phyloP scores from a whole-genome alignment of 2,329 filamentous ascomycete genomes.

The Mycogone perniciosa region DNA sequence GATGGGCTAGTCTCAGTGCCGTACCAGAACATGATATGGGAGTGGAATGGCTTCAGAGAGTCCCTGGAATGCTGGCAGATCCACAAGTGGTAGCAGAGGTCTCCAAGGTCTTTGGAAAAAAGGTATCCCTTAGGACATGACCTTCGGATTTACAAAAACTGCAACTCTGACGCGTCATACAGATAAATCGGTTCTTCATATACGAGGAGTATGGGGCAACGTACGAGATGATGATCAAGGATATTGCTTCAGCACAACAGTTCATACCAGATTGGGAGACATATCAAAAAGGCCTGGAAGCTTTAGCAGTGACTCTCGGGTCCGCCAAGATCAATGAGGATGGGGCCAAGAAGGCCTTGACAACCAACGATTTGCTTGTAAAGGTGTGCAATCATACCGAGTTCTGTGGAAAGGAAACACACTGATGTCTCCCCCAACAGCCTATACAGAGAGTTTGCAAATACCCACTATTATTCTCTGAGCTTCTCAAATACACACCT shows the following conservation, averaged over 20 bases:
- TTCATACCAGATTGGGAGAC: slow-evolving; percentile 67
- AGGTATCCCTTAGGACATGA: slow-evolving; percentile 34
- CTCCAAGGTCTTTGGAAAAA: slow-evolving; percentile 54
- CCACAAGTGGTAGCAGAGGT: slow-evolving; percentile 55
- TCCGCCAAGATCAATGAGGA: slow-evolving; percentile 60
- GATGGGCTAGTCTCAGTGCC: slow-evolving; percentile 43
- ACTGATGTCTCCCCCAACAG: slow-evolving; percentile 35
- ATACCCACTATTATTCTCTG: slow-evolving; percentile 80
- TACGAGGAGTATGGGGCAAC: slow-evolving; percentile 92
- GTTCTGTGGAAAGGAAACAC: neutral
- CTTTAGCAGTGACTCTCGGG: slow-evolving; percentile 66
- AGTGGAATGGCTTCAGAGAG: slow-evolving; percentile 37
- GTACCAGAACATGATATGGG: slow-evolving; percentile 36
- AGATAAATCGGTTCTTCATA: slow-evolving; percentile 76
- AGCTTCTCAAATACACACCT: slow-evolving; percentile 76
- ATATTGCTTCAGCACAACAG: slow-evolving; percentile 63
- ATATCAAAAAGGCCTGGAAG: slow-evolving; percentile 81
- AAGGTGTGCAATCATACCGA: slow-evolving; percentile 52
- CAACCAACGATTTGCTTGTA: slow-evolving; percentile 79
- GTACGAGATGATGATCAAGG: slow-evolving; percentile 78
- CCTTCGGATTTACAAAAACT: neutral
- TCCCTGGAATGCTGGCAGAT: slow-evolving; percentile 49
- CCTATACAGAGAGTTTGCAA: slow-evolving; percentile 89
- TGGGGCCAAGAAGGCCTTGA: slow-evolving; percentile 67
- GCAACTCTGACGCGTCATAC: slow-evolving; percentile 9